Evolutionary conservation across 306 rosid species (phyloP).

Genomic region (Gleditsia sinensis): DNA sequence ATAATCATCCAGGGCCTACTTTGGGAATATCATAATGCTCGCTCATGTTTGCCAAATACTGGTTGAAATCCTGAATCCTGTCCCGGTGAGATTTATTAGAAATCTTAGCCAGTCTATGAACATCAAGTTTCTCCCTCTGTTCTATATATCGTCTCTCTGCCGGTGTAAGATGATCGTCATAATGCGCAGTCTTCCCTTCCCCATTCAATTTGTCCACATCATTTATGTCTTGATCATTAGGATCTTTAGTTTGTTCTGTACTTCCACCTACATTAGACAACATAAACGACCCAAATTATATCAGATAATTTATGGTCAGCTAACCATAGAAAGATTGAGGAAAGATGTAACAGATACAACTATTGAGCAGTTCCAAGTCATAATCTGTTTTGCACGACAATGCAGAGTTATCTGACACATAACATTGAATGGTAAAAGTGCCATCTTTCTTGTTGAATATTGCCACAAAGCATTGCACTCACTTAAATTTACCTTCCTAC

Average conservation of each 20-base stretch:
- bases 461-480: background rate
- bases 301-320: background rate
- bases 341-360: slow-evolving; percentile 21
- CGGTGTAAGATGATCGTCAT: slow-evolving; percentile 80
- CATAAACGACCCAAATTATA: slow-evolving; percentile 2
- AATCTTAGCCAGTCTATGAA: slow-evolving; percentile 75
- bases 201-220: slow-evolving; percentile 44
- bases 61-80: slow-evolving; percentile 94
- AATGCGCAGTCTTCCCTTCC: slow-evolving; percentile 60
- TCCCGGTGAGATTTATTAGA: slow-evolving; percentile 94
- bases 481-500: background rate
- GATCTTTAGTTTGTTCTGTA: slow-evolving; percentile 46
- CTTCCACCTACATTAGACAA: slow-evolving; percentile 56
- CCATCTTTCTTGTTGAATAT: background rate
- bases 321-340: background rate
- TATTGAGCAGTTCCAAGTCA: background rate
- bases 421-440: background rate
- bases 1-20: slow-evolving; percentile 85
- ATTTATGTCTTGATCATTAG: slow-evolving; percentile 57
- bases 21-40: slow-evolving; percentile 99
- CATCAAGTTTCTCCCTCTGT: slow-evolving; percentile 86
- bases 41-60: slow-evolving; percentile 96
- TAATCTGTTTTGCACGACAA: background rate
- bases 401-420: background rate
- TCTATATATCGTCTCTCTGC: slow-evolving; percentile 92